Evolutionary conservation across 371 early-diverging fungal genomes (phyloP).

Genomic region (Nematocida major): DNA sequence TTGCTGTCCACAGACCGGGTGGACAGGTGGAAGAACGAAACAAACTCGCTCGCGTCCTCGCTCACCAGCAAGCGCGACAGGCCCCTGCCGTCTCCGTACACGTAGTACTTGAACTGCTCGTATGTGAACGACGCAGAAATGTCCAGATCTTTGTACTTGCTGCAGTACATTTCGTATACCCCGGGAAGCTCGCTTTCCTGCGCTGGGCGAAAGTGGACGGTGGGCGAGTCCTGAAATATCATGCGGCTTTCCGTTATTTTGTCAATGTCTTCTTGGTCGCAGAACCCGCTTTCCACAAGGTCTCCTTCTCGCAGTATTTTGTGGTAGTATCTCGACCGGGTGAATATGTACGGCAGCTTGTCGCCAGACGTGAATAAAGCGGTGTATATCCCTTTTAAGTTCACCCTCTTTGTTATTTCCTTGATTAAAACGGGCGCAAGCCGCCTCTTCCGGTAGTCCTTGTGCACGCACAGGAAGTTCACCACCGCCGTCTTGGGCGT

Average conservation of each 20-base stretch:
- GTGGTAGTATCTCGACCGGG: slow-evolving; percentile 69
- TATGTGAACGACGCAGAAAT: slow-evolving; percentile 48
- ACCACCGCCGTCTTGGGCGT: slow-evolving; percentile 67
- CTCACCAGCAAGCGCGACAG: slow-evolving; percentile 44
- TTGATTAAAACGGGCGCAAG: slow-evolving; percentile 93
- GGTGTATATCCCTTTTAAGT: slow-evolving; percentile 83
- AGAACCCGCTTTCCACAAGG: slow-evolving; percentile 46
- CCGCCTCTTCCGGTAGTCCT: slow-evolving; percentile 81
- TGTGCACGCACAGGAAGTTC: slow-evolving; percentile 93
- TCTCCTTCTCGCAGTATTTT: slow-evolving; percentile 48
- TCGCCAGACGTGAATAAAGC: slow-evolving; percentile 92
- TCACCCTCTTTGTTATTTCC: slow-evolving; percentile 85
- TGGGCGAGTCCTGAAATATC: background rate
- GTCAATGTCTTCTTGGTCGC: slow-evolving; percentile 17
- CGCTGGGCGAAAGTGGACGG: slow-evolving; percentile 26
- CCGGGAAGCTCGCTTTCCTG: slow-evolving; percentile 44
- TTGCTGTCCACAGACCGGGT: slow-evolving; percentile 39
- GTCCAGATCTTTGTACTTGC: slow-evolving; percentile 6
- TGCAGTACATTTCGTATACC: slow-evolving; percentile 49
- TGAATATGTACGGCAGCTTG: slow-evolving; percentile 77
- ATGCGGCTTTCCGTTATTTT: background rate
- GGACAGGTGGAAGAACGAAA: slow-evolving; percentile 56
- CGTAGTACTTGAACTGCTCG: slow-evolving; percentile 52
- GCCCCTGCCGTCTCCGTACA: slow-evolving; percentile 20
- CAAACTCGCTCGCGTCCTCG: slow-evolving; percentile 55